Evolutionary conservation across 139 green algal genomes (phyloP), one percentile per base, ranked within the genome.

Genomic region (Mesotaenium endlicherianum): DNA sequence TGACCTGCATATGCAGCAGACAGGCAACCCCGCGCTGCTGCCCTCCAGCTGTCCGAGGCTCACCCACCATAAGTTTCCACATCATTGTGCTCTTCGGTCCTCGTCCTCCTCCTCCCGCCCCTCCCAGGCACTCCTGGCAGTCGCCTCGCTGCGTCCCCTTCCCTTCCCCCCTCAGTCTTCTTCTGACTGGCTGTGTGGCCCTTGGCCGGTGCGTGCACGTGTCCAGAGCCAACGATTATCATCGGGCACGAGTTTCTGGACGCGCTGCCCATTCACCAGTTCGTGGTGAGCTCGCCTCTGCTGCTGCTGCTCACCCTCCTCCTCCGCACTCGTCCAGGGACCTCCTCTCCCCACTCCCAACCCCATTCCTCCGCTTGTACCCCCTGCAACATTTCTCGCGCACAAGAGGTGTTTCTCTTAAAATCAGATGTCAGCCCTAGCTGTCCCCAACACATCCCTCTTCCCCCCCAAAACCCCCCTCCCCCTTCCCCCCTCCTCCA

Each of bases 241-340:
- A 92, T 99, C 1, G 95, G 92, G 4, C 95, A 99, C 80, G 96
- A 99, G 89, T 98, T 98, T 82, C 86, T 99, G 26, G 96, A 99
- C 67, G 96, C 96, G 0, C 90, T 99, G 55, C 96, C 96, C 1
- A 94, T 98, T 45, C 96, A 98, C 86, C 94, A 98, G 67, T 98
- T 99, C 60, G 68, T 75, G 39, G 84, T 80, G 42, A 86, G 77
- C 4, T 82, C 86, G 43, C 69, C 50, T 57, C 11, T 57, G 47
- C 8, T 11, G 47, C 11, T 57, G 11, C 8, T 57, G 47, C 47
- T 8, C 8, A 11, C n/a, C n/a, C n/a, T n/a, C n/a, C n/a, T n/a
- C n/a, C n/a, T n/a, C n/a, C n/a, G n/a, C n/a, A n/a, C n/a, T n/a
- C n/a, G n/a, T n/a, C n/a, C n/a, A n/a, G n/a, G n/a, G n/a, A n/a